These are phyloP conservation scores for Boletellus ananas DNA, from an alignment of 768 basidiomycete species.

Conservation along the genomic window DNA sequence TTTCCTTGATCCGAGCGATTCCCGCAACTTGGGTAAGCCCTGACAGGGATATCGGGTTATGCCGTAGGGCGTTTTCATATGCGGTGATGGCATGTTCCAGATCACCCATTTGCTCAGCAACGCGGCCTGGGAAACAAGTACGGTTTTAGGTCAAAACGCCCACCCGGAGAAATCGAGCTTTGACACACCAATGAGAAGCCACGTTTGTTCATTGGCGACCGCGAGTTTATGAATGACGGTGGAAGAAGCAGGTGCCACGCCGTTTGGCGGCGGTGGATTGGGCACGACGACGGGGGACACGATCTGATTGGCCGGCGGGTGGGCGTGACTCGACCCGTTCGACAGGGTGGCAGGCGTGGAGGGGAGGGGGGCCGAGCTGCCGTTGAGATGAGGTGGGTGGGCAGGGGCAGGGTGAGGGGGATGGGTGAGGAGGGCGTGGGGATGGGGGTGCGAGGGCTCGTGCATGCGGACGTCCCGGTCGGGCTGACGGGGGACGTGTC, in stretches of 20 bases:
- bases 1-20: conserved; percentile 96
- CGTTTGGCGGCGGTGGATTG: conserved; percentile 26
- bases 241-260: conserved; percentile 23
- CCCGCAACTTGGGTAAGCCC: conserved; percentile 93
- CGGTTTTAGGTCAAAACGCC: conserved; percentile 14
- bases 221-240: conserved; percentile 73
- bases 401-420: conserved; percentile 32
- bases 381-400: conserved; percentile 50
- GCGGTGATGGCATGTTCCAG: conserved; percentile 88
- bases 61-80: conserved; percentile 93
- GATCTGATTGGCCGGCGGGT: conserved; percentile 34
- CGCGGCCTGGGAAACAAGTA: conserved; percentile 60
- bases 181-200: conserved; percentile 80
- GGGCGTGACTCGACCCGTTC: conserved; percentile 41
- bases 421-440: conserved; percentile 41
- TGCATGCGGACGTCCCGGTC: conserved; percentile 64
- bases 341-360: conserved; percentile 41
- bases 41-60: conserved; percentile 87
- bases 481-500: conserved; percentile 57
- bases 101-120: conserved; percentile 95
- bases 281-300: conserved; percentile 48
- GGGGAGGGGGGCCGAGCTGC: conserved; percentile 40
- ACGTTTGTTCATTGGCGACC: conserved; percentile 89
- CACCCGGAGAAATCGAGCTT: neutral
- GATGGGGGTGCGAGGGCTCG: conserved; percentile 37